phyloP scores from a whole-genome alignment of 441 rosid genomes.

The Cnidoscolus chayamansa region DNA sequence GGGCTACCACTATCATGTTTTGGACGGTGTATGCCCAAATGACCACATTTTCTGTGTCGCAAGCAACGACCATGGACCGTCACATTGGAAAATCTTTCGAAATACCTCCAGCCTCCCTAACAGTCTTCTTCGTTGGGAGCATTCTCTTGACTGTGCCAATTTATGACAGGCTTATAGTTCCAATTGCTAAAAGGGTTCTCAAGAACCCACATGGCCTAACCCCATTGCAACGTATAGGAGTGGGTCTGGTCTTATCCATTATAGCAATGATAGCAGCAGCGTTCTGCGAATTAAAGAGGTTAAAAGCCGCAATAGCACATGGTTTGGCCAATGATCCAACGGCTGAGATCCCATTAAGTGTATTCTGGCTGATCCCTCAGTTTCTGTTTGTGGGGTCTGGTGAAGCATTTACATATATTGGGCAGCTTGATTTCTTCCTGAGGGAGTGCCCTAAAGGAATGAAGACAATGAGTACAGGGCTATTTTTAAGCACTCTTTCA shows the following conservation, averaged over 20 bases:
- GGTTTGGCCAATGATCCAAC: conserved; percentile 36
- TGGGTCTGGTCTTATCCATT: conserved; percentile 51
- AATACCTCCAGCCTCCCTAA: conserved; percentile 70
- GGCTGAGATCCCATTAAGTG: conserved; percentile 54
- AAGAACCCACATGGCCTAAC: conserved; percentile 68
- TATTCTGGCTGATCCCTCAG: conserved; percentile 76
- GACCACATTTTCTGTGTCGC: conserved; percentile 84
- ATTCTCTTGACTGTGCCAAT: conserved; percentile 75
- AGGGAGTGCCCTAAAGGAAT: conserved; percentile 92
- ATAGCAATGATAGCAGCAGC: conserved; percentile 71
- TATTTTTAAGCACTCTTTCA: conserved; percentile 76
- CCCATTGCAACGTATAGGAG: conserved; percentile 69
- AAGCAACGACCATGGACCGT: conserved; percentile 83
- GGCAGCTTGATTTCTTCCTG: conserved; percentile 83
- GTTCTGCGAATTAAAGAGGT: conserved; percentile 54
- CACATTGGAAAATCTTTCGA: conserved; percentile 59
- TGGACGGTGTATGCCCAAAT: conserved; percentile 92
- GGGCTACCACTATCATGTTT: conserved; percentile 85
- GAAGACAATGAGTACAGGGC: conserved; percentile 93
- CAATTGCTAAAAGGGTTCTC: conserved; percentile 41
- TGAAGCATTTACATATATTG: conserved; percentile 75
- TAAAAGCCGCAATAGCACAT: conserved; percentile 36
- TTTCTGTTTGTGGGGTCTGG: conserved; percentile 78
- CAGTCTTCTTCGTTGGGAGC: conserved; percentile 73
- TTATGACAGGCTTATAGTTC: conserved; percentile 59